Base-by-base conservation (phyloP, 768 basidiomycete genomes). In the Suillus subaureus region DNA sequence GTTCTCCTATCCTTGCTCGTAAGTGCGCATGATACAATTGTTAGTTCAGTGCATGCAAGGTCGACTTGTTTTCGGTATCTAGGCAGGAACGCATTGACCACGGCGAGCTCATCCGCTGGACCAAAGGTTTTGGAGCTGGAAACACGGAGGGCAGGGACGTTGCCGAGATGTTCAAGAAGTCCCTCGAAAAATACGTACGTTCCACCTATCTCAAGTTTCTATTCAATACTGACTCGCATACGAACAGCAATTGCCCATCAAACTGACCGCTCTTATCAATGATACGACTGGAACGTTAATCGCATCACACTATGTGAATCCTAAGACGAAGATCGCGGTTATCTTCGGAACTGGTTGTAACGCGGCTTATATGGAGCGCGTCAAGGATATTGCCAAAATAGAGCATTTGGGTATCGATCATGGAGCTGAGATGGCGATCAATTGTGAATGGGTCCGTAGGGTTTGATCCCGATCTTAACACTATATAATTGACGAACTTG, bases 301-400 rank as follows among this genome's bases (percentile, higher is more conserved):
- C 71, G 97, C 97, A 13, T 97, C 96, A 1, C 90, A 93, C 79
- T 99, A 99, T 71, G 96, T 98, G 68, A 93, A 93, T 74, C 91
- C 94, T 0, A 81, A 74, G 71, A 96, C 97, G 45, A 93, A 92
- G 75, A 96, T 98, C 71, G 97, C 94, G 1, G 91, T 92, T 73
- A 99, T 99, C 72, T 97, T 99, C 72, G 97, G 97, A 45, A 99
- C 97, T 8, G 97, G 97, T 0, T 98, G 96, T 75, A 99, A 99
- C 75, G 97, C 97, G 0, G 97, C 97, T 7, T 98, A 98, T 74
- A 96, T 97, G 94, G 97, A 99, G 75, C 87, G 89, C 64, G 86
- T 94, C 18, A 84, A 82, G 49, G 87, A 90, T 70, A 96, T 98
- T 58, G 86, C 91, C 47, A 99, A 99, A 83, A 87, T 98, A 68